Conservation (phyloP, 2,329 filamentous ascomycete genomes). For the Colletotrichum phormii region DNA sequence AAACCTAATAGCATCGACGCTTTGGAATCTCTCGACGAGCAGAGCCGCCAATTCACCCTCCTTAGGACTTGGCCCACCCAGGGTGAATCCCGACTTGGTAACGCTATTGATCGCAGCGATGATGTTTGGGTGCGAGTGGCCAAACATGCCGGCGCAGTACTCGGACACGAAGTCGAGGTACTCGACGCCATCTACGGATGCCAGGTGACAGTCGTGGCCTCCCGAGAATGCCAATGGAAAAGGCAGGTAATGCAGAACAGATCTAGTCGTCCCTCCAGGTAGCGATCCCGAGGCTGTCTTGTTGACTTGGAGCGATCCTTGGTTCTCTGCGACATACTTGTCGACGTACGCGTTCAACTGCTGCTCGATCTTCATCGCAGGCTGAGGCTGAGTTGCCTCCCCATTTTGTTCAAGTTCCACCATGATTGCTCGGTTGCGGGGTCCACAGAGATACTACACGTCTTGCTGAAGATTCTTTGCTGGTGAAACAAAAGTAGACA, state of each 20-base stretch:
- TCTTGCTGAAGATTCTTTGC: background rate
- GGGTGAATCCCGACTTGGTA: slow-evolving; percentile 62
- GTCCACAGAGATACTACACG: background rate
- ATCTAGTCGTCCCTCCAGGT: slow-evolving; percentile 61
- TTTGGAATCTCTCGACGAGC: slow-evolving; percentile 64
- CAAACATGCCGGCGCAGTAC: slow-evolving; percentile 73
- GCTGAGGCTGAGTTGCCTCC: too few relatives aligned
- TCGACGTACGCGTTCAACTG: slow-evolving; percentile 5
- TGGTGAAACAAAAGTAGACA: background rate
- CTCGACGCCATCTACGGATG: slow-evolving; percentile 54
- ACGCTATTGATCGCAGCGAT: slow-evolving; percentile 58
- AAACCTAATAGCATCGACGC: slow-evolving; percentile 68
- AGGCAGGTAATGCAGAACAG: slow-evolving; percentile 55
- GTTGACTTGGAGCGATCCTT: slow-evolving; percentile 52
- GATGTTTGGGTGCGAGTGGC: slow-evolving; percentile 71
- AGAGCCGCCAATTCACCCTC: slow-evolving; percentile 63
- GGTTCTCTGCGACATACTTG: slow-evolving; percentile 44
- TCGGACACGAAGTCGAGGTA: slow-evolving; percentile 73
- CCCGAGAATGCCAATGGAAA: slow-evolving; percentile 56
- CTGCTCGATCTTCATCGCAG: background rate
- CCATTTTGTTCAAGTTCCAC: background rate
- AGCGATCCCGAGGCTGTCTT: slow-evolving; percentile 49
- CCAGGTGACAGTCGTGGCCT: slow-evolving; percentile 49
- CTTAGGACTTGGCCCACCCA: slow-evolving; percentile 63
- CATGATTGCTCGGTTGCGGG: background rate